Conservation (phyloP, 805 yeast genomes). For the Lipomyces spencermartinsiae region DNA sequence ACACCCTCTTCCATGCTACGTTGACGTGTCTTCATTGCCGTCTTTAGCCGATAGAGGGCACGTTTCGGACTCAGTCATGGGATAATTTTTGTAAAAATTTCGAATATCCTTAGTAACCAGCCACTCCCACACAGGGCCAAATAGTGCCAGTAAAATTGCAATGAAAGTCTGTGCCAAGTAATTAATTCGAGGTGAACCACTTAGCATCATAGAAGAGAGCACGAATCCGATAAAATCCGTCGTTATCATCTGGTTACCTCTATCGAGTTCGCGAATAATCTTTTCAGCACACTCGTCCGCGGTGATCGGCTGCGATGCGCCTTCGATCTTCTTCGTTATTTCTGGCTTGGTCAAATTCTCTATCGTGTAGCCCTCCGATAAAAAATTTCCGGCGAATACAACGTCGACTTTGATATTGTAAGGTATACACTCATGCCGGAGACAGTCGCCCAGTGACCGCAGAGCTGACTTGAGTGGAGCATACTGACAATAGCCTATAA, state of each 20-base stretch:
- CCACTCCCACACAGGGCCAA: conserved; percentile 59
- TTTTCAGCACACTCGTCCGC: conserved; percentile 70
- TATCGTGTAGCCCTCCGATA: conserved; percentile 81
- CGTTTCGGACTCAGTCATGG: not conserved
- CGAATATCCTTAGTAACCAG: conserved; percentile 26
- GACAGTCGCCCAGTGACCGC: conserved; percentile 70
- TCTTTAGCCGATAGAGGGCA: not conserved
- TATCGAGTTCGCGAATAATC: conserved; percentile 60
- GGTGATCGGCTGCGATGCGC: conserved; percentile 73
- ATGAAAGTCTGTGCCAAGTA: conserved; percentile 59
- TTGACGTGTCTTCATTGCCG: not conserved
- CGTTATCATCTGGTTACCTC: conserved; percentile 74
- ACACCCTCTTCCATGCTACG: not conserved
- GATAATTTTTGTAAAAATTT: conserved; percentile 5
- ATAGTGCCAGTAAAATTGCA: conserved; percentile 56
- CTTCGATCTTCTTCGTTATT: conserved; percentile 83
- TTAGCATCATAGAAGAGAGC: conserved; percentile 68
- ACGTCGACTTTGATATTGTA: conserved; percentile 73
- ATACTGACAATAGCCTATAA: conserved; percentile 89
- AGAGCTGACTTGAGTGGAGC: conserved; percentile 89
- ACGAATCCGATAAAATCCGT: conserved; percentile 90
- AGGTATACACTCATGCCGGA: conserved; percentile 81
- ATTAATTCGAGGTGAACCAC: conserved; percentile 70
- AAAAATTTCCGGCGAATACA: conserved; percentile 87
- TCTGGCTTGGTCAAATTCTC: conserved; percentile 87